These are phyloP conservation scores for Verticillium nonalfalfae DNA, from an alignment of 2,329 filamentous ascomycete species.

Conservation along the genomic window DNA sequence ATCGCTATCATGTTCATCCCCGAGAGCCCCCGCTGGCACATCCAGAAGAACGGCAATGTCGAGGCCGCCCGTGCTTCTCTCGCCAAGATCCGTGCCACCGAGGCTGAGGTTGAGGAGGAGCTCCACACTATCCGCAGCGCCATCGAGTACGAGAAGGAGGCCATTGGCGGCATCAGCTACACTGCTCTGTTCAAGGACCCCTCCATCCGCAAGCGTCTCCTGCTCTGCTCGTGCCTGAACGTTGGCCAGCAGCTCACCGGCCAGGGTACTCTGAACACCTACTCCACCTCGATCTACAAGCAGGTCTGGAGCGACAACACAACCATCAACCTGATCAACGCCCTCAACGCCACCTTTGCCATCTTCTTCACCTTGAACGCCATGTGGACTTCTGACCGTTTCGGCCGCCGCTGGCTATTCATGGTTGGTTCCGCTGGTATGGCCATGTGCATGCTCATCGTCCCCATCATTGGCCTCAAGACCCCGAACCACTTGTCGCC, in stretches of 20 bases:
- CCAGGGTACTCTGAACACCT: conserved; percentile 66
- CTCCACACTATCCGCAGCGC: conserved; percentile 59
- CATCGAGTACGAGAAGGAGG: conserved; percentile 66
- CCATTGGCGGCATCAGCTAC: conserved; percentile 52
- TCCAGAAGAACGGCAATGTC: conserved; percentile 53
- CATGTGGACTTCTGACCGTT: conserved; percentile 67
- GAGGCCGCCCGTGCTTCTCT: conserved; percentile 55
- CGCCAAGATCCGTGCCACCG: conserved; percentile 53
- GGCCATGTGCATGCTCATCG: conserved; percentile 64
- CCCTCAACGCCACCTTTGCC: conserved; percentile 65
- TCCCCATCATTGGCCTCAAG: conserved; percentile 33
- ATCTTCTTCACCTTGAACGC: conserved; percentile 70
- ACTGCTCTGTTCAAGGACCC: conserved; percentile 63
- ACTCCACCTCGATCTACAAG: conserved; percentile 69
- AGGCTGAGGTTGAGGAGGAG: conserved; percentile 62
- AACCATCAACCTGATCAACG: conserved; percentile 67
- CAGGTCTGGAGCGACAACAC: conserved; percentile 55
- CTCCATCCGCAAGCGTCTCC: conserved; percentile 60
- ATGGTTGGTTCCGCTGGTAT: conserved; percentile 64
- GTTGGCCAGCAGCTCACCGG: conserved; percentile 67
- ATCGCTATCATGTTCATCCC: conserved; percentile 58
- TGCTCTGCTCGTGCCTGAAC: conserved; percentile 61
- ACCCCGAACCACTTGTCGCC: conserved; percentile 42
- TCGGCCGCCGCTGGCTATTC: conserved; percentile 63
- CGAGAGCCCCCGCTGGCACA: conserved; percentile 63